Evolutionary conservation across 1,284 basidiomycete genomes (phyloP).

Genomic region (Ceratorhiza oryzae-sativae): DNA sequence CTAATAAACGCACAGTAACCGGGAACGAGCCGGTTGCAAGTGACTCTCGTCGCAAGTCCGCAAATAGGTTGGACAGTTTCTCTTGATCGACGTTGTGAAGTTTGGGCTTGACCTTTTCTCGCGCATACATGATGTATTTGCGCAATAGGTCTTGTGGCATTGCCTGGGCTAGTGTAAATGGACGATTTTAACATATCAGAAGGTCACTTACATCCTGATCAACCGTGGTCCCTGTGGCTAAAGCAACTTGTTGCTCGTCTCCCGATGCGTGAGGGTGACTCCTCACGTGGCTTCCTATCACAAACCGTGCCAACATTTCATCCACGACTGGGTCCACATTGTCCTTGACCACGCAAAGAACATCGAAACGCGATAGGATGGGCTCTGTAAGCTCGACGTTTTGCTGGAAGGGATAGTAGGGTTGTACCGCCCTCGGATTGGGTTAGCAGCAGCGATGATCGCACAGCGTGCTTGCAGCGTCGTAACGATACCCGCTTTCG

Average conservation of each 20-base stretch:
- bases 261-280: slow-evolving; percentile 90
- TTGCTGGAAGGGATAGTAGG: slow-evolving; percentile 96
- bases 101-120: slow-evolving; percentile 91
- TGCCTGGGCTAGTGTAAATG: slow-evolving; percentile 60
- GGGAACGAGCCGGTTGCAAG: slow-evolving; percentile 97
- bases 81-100: slow-evolving; percentile 95
- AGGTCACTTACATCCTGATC: slow-evolving; percentile 83
- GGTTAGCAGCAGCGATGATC: slow-evolving; percentile 97
- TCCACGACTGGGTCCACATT: slow-evolving; percentile 96
- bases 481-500: slow-evolving; percentile 98
- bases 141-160: slow-evolving; percentile 97
- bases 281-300: slow-evolving; percentile 93
- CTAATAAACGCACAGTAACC: slow-evolving; percentile 96
- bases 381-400: slow-evolving; percentile 99
- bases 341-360: slow-evolving; percentile 98
- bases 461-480: slow-evolving; percentile 96
- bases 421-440: slow-evolving; percentile 94
- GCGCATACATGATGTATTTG: slow-evolving; percentile 99
- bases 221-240: slow-evolving; percentile 63
- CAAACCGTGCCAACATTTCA: slow-evolving; percentile 95
- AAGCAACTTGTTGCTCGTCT: slow-evolving; percentile 85
- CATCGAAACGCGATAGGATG: slow-evolving; percentile 98
- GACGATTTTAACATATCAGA: neutral
- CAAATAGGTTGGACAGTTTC: slow-evolving; percentile 92
- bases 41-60: slow-evolving; percentile 96